These are phyloP conservation scores for Sanghuangporus baumii DNA, from an alignment of 1,284 basidiomycete species.

Conservation along the genomic window DNA sequence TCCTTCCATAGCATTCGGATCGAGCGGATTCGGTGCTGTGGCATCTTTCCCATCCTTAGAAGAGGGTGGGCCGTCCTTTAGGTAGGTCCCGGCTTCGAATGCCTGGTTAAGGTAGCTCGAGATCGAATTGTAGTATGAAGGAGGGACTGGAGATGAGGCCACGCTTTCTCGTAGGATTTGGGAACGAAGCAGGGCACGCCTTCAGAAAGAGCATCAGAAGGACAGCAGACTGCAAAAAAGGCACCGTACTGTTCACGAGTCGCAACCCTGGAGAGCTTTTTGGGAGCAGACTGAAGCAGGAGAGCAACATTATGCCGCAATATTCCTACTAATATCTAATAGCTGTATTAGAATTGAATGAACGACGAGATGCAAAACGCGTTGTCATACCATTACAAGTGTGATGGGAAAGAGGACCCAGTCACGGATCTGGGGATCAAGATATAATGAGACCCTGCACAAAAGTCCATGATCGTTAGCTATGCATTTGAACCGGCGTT, in stretches of 20 bases:
- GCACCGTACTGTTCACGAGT: constrained; percentile 89
- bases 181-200: constrained; percentile 79
- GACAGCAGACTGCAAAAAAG: neutral
- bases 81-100: constrained; percentile 72
- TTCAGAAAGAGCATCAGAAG: constrained; percentile 27
- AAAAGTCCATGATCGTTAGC: constrained; percentile 21
- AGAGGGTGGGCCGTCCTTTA: constrained; percentile 79
- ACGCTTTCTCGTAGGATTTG: constrained; percentile 79
- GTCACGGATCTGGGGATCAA: constrained; percentile 90
- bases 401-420: constrained; percentile 98
- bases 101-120: constrained; percentile 67
- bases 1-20: constrained; percentile 91
- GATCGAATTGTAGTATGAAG: constrained; percentile 68
- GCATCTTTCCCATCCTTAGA: constrained; percentile 40
- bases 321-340: constrained; percentile 88
- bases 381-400: constrained; percentile 78
- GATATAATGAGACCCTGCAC: constrained; percentile 69
- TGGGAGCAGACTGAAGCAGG: constrained; percentile 81
- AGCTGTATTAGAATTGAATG: neutral
- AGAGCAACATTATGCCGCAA: constrained; percentile 90
- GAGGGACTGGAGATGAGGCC: constrained; percentile 76
- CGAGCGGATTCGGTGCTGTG: constrained; percentile 70
- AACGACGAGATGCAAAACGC: neutral
- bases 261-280: constrained; percentile 71
- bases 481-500: neutral